Evolutionary conservation across 2,329 filamentous ascomycete species (phyloP).

Genomic region (Botrytis deweyae): DNA sequence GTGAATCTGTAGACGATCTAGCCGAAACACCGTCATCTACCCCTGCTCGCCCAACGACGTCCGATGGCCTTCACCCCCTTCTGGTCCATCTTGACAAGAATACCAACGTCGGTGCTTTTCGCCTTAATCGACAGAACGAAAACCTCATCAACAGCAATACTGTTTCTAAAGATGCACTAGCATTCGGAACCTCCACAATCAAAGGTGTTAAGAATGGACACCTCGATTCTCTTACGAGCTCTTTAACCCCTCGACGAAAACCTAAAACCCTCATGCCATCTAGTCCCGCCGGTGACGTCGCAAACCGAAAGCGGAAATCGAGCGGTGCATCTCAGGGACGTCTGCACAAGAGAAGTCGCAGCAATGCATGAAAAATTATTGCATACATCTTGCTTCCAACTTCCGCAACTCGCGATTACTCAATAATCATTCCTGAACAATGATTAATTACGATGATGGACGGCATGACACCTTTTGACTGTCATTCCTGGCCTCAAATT

Average conservation of each 20-base stretch:
- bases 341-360: constrained; percentile 35
- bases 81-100: constrained; percentile 62
- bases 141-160: constrained; percentile 53
- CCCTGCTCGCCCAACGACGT: constrained; percentile 50
- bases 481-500: constrained; percentile 23
- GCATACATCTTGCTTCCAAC: neutral
- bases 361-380: constrained; percentile 17
- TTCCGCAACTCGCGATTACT: neutral
- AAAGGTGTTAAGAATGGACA: constrained; percentile 65
- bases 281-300: constrained; percentile 32
- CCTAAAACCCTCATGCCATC: constrained; percentile 26
- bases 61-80: constrained; percentile 51
- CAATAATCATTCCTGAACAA: constrained; percentile 7
- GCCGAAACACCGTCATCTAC: constrained; percentile 42
- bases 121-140: constrained; percentile 58
- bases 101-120: constrained; percentile 75
- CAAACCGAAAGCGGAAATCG: constrained; percentile 34
- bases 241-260: constrained; percentile 66
- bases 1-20: constrained; percentile 16
- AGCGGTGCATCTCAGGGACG: constrained; percentile 29
- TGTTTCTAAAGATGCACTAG: constrained; percentile 61
- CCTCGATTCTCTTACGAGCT: constrained; percentile 63
- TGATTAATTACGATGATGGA: constrained; percentile 22
- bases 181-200: constrained; percentile 60
- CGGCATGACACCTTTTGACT: constrained; percentile 22